phyloP scores from a whole-genome alignment of 2,329 filamentous ascomycete genomes.

The Calonectria hongkongensis region DNA sequence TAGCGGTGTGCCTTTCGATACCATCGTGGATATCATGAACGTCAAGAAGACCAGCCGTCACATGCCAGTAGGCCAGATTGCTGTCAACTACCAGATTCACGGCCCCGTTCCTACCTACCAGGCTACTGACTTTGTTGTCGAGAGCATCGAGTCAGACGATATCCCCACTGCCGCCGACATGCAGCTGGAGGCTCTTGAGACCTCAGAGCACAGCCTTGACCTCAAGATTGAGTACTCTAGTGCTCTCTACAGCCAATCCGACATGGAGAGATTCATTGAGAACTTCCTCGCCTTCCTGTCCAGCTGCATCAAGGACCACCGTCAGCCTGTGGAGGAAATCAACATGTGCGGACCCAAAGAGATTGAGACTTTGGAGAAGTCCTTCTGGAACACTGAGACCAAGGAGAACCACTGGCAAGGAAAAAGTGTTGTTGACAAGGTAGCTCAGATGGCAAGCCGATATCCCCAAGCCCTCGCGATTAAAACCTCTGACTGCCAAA shows the following conservation, averaged over 20 bases:
- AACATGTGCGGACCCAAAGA: constrained; percentile 50
- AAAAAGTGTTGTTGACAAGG: constrained; percentile 47
- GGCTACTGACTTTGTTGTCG: constrained; percentile 51
- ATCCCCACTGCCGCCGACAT: constrained; percentile 53
- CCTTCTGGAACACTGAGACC: constrained; percentile 49
- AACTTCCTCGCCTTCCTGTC: constrained; percentile 53
- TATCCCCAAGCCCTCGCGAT: constrained; percentile 50
- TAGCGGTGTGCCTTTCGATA: constrained; percentile 50
- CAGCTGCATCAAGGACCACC: constrained; percentile 53
- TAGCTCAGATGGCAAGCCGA: constrained; percentile 49
- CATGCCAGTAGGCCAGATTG: constrained; percentile 51
- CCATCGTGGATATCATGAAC: constrained; percentile 50
- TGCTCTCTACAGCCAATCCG: constrained; percentile 45
- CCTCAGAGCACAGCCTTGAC: constrained; percentile 48
- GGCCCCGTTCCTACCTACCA: constrained; percentile 47
- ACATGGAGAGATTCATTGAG: constrained; percentile 55
- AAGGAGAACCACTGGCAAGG: constrained; percentile 48
- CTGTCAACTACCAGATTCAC: constrained; percentile 54
- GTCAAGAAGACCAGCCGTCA: constrained; percentile 50
- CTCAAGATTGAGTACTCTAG: constrained; percentile 52
- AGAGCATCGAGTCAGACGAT: constrained; percentile 48
- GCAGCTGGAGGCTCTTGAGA: constrained; percentile 52
- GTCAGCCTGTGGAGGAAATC: constrained; percentile 52
- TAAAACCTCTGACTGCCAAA: constrained; percentile 52
- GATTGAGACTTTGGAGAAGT: constrained; percentile 45